A percentile compares a stretch with the other conserved stretches of the same genome.
Conservation (phyloP, 768 basidiomycete species). For the Lactifluus rugatus region DNA sequence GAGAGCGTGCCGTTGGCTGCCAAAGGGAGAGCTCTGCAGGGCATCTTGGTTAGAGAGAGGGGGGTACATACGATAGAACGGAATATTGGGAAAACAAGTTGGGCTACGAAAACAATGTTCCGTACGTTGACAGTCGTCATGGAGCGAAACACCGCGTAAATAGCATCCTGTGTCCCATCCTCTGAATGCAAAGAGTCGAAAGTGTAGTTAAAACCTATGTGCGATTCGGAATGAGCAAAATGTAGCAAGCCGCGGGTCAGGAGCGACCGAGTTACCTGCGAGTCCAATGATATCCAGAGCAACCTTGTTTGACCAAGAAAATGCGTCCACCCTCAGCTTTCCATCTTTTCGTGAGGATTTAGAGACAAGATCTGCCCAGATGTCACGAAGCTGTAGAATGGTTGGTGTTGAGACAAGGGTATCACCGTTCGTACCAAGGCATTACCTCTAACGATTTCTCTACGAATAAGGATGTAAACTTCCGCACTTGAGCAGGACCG, state of each 20-base stretch:
- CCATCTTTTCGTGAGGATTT: too few relatives aligned
- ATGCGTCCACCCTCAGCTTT: slow-evolving; percentile 8
- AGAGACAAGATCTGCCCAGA: slow-evolving; percentile 18
- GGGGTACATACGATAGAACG: slow-evolving; percentile 30
- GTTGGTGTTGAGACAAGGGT: too few relatives aligned
- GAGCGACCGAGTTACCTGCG: slow-evolving; percentile 12
- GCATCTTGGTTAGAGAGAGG: neutral
- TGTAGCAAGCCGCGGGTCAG: neutral
- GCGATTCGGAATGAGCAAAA: neutral
- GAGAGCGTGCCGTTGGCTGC: slow-evolving; percentile 22
- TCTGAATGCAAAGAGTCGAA: slow-evolving; percentile 27
- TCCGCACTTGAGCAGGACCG: slow-evolving; percentile 22
- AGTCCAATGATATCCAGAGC: slow-evolving; percentile 24
- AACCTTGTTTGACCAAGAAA: slow-evolving; percentile 18
- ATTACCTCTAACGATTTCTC: slow-evolving; percentile 20
- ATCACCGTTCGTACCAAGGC: neutral
- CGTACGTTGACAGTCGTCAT: slow-evolving; percentile 21
- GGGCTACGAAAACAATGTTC: slow-evolving; percentile 27
- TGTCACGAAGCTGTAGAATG: slow-evolving; percentile 23
- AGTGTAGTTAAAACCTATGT: slow-evolving; percentile 32
- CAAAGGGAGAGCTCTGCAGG: neutral
- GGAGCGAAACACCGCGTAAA: slow-evolving; percentile 28
- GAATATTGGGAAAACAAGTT: slow-evolving; percentile 30
- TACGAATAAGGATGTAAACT: slow-evolving; percentile 20
- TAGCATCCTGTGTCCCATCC: slow-evolving; percentile 23